Evolutionary conservation across 208 protist species (phyloP), one percentile per base, ranked within the genome.

Genomic region (Balamuthia mandrillaris): DNA sequence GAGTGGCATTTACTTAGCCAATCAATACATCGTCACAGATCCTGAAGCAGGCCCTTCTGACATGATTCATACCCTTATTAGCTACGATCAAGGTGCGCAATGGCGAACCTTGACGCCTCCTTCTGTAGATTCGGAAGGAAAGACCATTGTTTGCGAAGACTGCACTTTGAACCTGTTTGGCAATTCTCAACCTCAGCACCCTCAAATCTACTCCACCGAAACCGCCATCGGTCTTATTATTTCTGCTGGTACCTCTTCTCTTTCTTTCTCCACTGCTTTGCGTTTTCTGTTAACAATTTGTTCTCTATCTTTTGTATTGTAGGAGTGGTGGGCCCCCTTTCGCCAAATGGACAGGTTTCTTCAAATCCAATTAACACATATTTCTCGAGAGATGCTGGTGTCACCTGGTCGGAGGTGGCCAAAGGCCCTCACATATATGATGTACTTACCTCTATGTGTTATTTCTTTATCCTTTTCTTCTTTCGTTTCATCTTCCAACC

Each of bases 1-100:
- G 42, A 47, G 56, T 10, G 68, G 68, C 44, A 56, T 78, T 18
- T 78, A 78, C 68, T 9, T 78, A n/a, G 68, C 68, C 68, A 78
- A 78, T 29, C 68, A 47, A 27, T 78, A 31, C 44, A 78, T 35
- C 68, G 3, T 27, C 27, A 58, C 68, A 6, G 45, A 51, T 31
- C 45, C 68, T 29, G n/a, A n/a, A n/a, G n/a, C n/a, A n/a, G n/a
- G n/a, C n/a, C n/a, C n/a, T n/a, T n/a, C n/a, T n/a, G 10, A 37
- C 14, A 42, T 56, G 29, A n/a, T n/a, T n/a, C 68, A 78, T 41
- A 78, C 44, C 45, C 45, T 78, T 31, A 41, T 78, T 21, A 78
- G 27, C 68, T 78, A 29, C 31, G 56, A 56, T 31, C 51, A 56
- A 77, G 68, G 68, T 24, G 37, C 42, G 4, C 44, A 77, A 0